Base-by-base conservation (phyloP, 306 rosid species). In the Trichosanthes cucumerina region DNA sequence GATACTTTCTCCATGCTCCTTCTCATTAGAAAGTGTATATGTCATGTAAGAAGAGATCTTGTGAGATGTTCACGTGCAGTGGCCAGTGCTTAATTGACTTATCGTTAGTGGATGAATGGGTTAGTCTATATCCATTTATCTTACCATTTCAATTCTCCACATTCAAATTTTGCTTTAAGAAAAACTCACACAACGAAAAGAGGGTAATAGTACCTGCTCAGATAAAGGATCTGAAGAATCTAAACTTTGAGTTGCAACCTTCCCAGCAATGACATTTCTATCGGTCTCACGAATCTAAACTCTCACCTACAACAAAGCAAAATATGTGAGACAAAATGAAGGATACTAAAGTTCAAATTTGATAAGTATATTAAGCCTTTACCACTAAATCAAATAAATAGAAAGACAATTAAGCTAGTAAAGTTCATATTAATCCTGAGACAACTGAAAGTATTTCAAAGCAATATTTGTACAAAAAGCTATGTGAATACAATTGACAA, bases 211-310 rank as follows among this genome's bases (percentile, higher is more conserved):
- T 88, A 96, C 99, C 99, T 96, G 99, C 84, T 96, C 99, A 41
- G 98, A 93, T 83, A 96, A 83, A 36, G 99, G 86, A 83, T 96
- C 91, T 43, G 88, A 92, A 57, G 98, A 83, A 84, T 92, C 97
- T 34, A 91, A 23, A 72, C 93, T 96, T 69, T 89, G 90, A 79
- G 96, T 96, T 75, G 97, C 93, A 86, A 90, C 99, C 85, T 96
- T 96, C 62, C 93, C 90, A 56, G 98, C 97, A 80, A 96, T 91
- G 69, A 93, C 92, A 85, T 87, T 89, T 47, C 96, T 86, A 82
- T 93, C 97, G 3, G 97, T 93, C 91, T 96, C 99, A 18, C 93
- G 98, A 80, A 96, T n/a, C n/a, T n/a, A n/a, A n/a, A n/a, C n/a
- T n/a, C n/a, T n/a, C n/a, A n/a, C n/a, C n/a, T n/a, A n/a, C n/a